Conservation (phyloP, 306 rosid genomes). For the Herpetospermum pedunculosum region DNA sequence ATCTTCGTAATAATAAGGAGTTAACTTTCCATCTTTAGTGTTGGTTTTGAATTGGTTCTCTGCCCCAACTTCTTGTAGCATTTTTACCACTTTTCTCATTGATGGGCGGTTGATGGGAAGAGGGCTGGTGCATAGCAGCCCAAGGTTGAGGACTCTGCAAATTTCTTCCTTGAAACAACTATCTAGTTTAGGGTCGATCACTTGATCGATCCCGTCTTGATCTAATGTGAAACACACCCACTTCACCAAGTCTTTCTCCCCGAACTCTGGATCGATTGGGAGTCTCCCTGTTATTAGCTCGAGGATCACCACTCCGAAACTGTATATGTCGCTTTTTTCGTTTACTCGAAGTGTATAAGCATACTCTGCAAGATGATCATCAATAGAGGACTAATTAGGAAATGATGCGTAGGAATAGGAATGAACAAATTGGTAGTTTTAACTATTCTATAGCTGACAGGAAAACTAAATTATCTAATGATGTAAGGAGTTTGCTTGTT, state of each 20-base stretch:
- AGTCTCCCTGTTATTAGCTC: conserved; percentile 66
- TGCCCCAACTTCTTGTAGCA: conserved; percentile 46
- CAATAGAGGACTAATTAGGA: not conserved
- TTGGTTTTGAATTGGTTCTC: conserved; percentile 20
- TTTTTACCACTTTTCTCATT: conserved; percentile 57
- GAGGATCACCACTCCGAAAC: conserved; percentile 83
- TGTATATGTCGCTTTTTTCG: conserved; percentile 90
- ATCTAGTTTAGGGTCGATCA: conserved; percentile 55
- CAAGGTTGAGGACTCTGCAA: conserved; percentile 74
- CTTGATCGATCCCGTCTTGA: conserved; percentile 65
- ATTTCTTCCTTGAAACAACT: conserved; percentile 63
- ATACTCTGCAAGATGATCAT: conserved; percentile 45
- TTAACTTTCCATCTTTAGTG: conserved; percentile 42
- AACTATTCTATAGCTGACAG: not conserved
- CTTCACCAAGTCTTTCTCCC: conserved; percentile 84
- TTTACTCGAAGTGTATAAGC: conserved; percentile 87
- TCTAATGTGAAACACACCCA: conserved; percentile 80
- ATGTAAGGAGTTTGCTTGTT: not conserved
- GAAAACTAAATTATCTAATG: not conserved
- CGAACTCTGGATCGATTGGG: conserved; percentile 73
- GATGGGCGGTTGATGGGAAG: conserved; percentile 67
- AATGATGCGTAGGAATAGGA: not conserved
- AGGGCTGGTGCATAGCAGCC: conserved; percentile 84
- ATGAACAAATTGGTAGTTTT: not conserved
- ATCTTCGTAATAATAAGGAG: conserved; percentile 59